Evolutionary conservation across 1,284 basidiomycete species (phyloP), one percentile per base, ranked within the genome.

Genomic region (Ganoderma multipileum): DNA sequence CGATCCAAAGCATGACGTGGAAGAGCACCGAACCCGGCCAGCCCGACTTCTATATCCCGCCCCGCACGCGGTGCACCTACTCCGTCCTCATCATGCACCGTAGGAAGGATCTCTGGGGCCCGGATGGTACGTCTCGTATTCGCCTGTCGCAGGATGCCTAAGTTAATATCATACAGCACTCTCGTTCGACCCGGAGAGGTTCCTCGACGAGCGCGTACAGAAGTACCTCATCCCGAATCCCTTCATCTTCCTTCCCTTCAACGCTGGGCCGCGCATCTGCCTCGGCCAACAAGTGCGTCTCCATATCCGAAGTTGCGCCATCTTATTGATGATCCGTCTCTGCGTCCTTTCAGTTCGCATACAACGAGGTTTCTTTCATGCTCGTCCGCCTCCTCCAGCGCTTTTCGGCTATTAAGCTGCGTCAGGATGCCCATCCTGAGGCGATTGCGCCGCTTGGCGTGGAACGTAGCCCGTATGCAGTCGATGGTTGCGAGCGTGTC

Each of bases 341-440:
- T n/a, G n/a, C n/a, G 7, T 23, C 50, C 23, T 26, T 2, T 11
- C 65, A 91, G 85, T 91, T 90, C 76, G 90, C 91, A 4, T 91
- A 90, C 76, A 90, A 91, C 76, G 89, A 91, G 73, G 85, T 86
- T 74, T 90, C 89, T 2, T 91, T 89, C 79, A 85, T 90, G 82
- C 75, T 91, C 69, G 83, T 91, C 54, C 85, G 89, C 12, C 79
- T 92, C 30, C 77, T 92, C n/a, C 90, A 92, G 77, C 77, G 79
- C 52, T 91, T 91, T 78, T 81, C 83, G 0, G 77, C 76, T 0
- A 80, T 92, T 42, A 71, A 55, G 58, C 73, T 77, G 16, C 81
- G 85, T 1, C 82, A 84, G 60, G 83, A 87, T 8, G 68, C 75
- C 16, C 78, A 78, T 23, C 74, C 76, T 4, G 85, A 83, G 30